Base-by-base conservation (phyloP, 345 rosid species). In the Cochlearia excelsa region DNA sequence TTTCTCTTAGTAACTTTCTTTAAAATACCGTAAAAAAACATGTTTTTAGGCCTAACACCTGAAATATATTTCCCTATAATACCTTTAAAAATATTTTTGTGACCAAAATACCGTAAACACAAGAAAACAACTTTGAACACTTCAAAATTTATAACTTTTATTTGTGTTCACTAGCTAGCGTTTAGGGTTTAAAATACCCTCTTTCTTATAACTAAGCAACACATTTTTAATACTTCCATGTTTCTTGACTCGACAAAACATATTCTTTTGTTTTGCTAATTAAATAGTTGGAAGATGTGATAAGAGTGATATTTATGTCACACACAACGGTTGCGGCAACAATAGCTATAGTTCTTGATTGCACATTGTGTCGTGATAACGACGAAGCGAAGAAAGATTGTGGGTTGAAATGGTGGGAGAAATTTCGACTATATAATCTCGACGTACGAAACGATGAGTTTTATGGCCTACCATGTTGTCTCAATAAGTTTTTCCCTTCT, bases 391-490 rank as follows among this genome's bases (percentile, higher is more conserved):
- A 67, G 51, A 78, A 66, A 51, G 90, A 83, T 74, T 75, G 68
- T 7, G 85, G 83, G 0, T 6, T 78, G 69, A 74, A 75, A 51
- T 86, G 94, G 94, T 77, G 87, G 85, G 87, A 86, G 31, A 86
- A 74, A 66, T 86, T 81, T 70, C 74, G 71, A 61, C 45, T 74
- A 5, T 82, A 79, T 48, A 75, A 72, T 46, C 78, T 79, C 0
- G 90, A 86, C 46, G 75, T 80, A 16, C 80, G 90, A 50, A 86
- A 74, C 37, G 90, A 86, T 57, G 95, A 86, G 60, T 84, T 86
- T 77, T 82, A 86, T 55, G 81, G 77, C 53, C 39, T 82, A 26
- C 90, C 88, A 5, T 82, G 73, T 69, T 47, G 67, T n/a, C 84
- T 86, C 46, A 72, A 84, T 57, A 76, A 77, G 47, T 73, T 80